Conservation (phyloP, 192 early-diverging fungal species). For the Coemansia sp. region DNA sequence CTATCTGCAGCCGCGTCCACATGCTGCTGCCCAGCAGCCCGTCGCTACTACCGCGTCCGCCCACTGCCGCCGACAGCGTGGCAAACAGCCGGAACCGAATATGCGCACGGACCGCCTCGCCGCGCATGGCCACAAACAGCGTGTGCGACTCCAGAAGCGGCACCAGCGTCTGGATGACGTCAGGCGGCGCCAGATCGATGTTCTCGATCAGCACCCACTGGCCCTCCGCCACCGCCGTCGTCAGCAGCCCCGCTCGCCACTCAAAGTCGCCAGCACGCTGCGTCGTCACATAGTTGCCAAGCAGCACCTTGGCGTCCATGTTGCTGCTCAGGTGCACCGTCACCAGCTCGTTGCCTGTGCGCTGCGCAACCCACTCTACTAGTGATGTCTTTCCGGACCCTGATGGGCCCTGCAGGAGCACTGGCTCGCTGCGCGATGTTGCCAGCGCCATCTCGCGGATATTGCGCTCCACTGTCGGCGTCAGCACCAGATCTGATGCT, state of each 20-base stretch:
- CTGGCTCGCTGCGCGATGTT: slow-evolving; percentile 80
- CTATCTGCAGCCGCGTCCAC: slow-evolving; percentile 79
- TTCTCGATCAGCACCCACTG: slow-evolving; percentile 97
- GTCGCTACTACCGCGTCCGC: slow-evolving; percentile 41
- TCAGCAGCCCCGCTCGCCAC: slow-evolving; percentile 93
- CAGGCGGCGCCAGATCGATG: slow-evolving; percentile 92
- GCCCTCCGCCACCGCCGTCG: slow-evolving; percentile 85
- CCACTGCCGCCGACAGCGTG: slow-evolving; percentile 65
- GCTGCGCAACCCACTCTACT: slow-evolving; percentile 81
- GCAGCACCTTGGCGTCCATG: slow-evolving; percentile 90
- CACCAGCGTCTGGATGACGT: slow-evolving; percentile 89
- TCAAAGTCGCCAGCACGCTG: slow-evolving; percentile 89
- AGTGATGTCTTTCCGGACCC: slow-evolving; percentile 91
- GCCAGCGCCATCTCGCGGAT: slow-evolving; percentile 82
- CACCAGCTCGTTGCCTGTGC: slow-evolving; percentile 78
- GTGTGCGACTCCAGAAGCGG: slow-evolving; percentile 87
- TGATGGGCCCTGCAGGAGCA: slow-evolving; percentile 80
- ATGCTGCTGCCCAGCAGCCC: slow-evolving; percentile 59
- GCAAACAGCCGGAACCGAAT: slow-evolving; percentile 91
- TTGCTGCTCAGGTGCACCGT: slow-evolving; percentile 96
- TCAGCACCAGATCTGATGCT: slow-evolving; percentile 61
- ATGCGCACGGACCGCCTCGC: slow-evolving; percentile 81
- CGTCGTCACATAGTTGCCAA: slow-evolving; percentile 95
- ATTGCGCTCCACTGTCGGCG: slow-evolving; percentile 73
- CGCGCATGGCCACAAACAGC: slow-evolving; percentile 88